Conservation (phyloP, 352 stramenopile genomes). For the Pythium dissimile region DNA sequence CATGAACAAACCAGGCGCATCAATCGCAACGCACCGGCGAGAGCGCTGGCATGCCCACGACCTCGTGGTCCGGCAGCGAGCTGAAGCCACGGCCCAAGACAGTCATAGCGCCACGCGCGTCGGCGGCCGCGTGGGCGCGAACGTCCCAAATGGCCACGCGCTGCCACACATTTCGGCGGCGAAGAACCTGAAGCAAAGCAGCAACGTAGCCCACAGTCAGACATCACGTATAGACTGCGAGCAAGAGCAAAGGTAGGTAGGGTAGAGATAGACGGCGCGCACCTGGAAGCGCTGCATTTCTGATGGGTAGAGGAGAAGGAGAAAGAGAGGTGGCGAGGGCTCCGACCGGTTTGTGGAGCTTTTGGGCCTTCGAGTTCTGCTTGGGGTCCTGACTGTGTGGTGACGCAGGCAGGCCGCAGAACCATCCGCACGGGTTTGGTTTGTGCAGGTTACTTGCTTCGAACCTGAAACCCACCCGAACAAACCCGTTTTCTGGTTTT, state of each 20-base stretch:
- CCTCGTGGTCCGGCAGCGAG: constrained; percentile 69
- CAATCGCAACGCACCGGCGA: constrained; percentile 53
- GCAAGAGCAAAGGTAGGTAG: background rate
- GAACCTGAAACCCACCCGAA: too few species aligned
- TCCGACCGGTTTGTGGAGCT: too few species aligned
- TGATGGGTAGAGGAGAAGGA: constrained; percentile 1
- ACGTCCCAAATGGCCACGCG: constrained; percentile 46
- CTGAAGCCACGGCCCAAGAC: constrained; percentile 38
- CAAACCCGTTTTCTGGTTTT: background rate
- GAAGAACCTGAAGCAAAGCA: constrained; percentile 40
- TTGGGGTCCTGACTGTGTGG: constrained; percentile 18
- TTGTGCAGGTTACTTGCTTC: too few species aligned
- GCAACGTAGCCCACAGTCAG: background rate
- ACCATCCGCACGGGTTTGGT: constrained; percentile 3
- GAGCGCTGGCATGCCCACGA: constrained; percentile 68
- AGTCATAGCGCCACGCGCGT: constrained; percentile 15
- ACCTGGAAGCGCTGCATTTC: constrained; percentile 68
- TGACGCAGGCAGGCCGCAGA: constrained; percentile 22
- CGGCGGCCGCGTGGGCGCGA: constrained; percentile 23
- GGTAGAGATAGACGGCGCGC: constrained; percentile 15
- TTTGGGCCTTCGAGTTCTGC: constrained; percentile 19
- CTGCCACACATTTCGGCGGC: constrained; percentile 58
- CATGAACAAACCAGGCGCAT: background rate
- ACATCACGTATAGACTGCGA: too few species aligned
- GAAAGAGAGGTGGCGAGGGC: background rate